A percentile compares a stretch with the other conserved stretches of the same genome.
phyloP scores from a whole-genome alignment of 805 yeast genomes.

The Hanseniaspora guilliermondii region DNA sequence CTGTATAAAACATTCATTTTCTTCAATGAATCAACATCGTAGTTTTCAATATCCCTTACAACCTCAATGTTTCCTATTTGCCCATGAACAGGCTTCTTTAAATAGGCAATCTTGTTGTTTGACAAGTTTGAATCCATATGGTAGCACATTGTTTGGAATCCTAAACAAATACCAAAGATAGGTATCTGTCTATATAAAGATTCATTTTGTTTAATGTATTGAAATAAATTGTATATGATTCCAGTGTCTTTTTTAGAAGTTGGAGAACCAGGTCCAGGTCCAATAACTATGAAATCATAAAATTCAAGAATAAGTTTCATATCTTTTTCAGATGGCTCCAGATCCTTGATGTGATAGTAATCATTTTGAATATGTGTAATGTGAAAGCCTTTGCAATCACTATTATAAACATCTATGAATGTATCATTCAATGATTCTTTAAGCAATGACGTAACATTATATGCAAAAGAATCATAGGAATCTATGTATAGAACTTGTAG shows the following conservation, averaged over 20 bases:
- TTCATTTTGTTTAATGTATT: slow-evolving; percentile 9
- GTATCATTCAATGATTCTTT: slow-evolving; percentile 37
- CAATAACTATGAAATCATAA: slow-evolving; percentile 71
- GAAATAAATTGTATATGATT: slow-evolving; percentile 32
- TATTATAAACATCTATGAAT: slow-evolving; percentile 32
- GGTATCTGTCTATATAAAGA: slow-evolving; percentile 34
- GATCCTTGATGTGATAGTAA: slow-evolving; percentile 26
- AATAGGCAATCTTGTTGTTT: slow-evolving; percentile 35
- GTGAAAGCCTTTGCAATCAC: slow-evolving; percentile 24
- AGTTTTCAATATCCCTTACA: background rate
- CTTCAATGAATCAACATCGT: slow-evolving; percentile 7
- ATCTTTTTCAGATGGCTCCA: slow-evolving; percentile 18
- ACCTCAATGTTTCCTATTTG: slow-evolving; percentile 47
- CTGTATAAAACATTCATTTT: slow-evolving; percentile 16
- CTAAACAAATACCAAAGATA: slow-evolving; percentile 81
- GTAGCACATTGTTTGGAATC: slow-evolving; percentile 72
- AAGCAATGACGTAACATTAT: slow-evolving; percentile 41
- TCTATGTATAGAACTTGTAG: slow-evolving; percentile 41
- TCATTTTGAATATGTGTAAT: slow-evolving; percentile 50
- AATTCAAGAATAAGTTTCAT: slow-evolving; percentile 30
- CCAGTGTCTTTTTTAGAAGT: slow-evolving; percentile 65
- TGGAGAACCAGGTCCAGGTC: slow-evolving; percentile 98
- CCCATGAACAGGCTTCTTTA: slow-evolving; percentile 67
- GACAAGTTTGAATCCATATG: slow-evolving; percentile 34
- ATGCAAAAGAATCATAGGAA: slow-evolving; percentile 91